phyloP scores from a whole-genome alignment of 1,284 basidiomycete genomes.

The Apiotrichum akiyoshidainum region DNA sequence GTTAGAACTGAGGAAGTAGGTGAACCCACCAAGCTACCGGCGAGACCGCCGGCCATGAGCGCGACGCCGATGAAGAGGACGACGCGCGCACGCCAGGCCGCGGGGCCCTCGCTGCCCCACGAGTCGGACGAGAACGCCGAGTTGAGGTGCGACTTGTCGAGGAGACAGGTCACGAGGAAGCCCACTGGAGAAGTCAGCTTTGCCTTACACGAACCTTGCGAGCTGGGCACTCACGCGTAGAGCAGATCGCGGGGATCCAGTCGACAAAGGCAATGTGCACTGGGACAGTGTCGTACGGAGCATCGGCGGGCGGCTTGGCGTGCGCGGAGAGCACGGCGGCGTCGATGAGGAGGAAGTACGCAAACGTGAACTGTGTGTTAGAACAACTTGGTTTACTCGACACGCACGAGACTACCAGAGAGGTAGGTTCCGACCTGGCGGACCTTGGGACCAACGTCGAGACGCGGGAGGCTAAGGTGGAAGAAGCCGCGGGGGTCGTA shows the following conservation, averaged over 20 bases:
- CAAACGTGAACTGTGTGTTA: constrained; percentile 71
- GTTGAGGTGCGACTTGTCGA: constrained; percentile 87
- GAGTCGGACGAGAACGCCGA: constrained; percentile 67
- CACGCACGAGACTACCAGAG: constrained; percentile 79
- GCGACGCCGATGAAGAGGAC: constrained; percentile 95
- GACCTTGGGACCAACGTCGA: constrained; percentile 49
- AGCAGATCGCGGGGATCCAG: constrained; percentile 92
- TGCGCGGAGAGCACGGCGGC: constrained; percentile 85
- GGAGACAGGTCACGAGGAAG: constrained; percentile 86
- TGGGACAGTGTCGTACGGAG: constrained; percentile 67
- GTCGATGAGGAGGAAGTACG: constrained; percentile 94
- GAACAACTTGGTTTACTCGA: not conserved
- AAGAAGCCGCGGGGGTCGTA: constrained; percentile 87
- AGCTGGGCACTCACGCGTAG: constrained; percentile 56
- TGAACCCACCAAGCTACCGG: constrained; percentile 78
- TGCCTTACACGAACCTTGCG: not conserved
- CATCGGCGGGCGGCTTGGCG: constrained; percentile 66
- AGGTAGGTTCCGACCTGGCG: constrained; percentile 84
- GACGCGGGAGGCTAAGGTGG: constrained; percentile 53
- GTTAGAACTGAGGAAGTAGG: not conserved
- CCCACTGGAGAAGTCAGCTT: constrained; percentile 57
- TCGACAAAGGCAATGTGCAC: constrained; percentile 88
- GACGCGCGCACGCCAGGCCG: constrained; percentile 84
- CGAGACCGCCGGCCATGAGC: constrained; percentile 90
- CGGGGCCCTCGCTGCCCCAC: constrained; percentile 61